Evolutionary conservation across 129 eudicot species (phyloP), one percentile per base, ranked within the genome.

Genomic region (Saussurea involucrata): DNA sequence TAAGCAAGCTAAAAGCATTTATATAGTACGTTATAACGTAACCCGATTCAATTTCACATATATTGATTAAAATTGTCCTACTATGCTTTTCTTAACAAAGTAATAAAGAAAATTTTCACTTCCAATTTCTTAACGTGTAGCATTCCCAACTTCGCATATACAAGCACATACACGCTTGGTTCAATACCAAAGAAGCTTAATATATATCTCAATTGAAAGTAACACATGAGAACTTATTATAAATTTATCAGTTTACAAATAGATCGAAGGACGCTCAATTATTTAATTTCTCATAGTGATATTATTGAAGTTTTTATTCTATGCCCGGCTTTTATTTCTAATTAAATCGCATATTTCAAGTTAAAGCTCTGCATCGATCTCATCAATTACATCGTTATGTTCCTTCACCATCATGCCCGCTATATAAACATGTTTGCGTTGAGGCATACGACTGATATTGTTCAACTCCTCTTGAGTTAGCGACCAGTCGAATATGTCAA

Each of bases 401-500:
- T 42, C 79, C 11, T 21, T 83, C 80, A 74, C 78, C 74, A 80
- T 34, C 66, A 72, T n/a, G 29, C 82, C 71, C 44, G 6, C 10
- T 17, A 80, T 34, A 66, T 36, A 32, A 75, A 68, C n/a, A 8
- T 80, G 85, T 81, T 88, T 88, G 22, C 78, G 70, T 49, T 88
- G 90, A 0, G 88, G 86, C 32, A 88, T 44, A 71, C 69, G 68
- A 32, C 78, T 68, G 37, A 88, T 88, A 9, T 68, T 81, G 46
- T 78, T 55, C 33, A 73, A 24, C 8, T 88, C 90, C 24, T 83
- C 83, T 21, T 58, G 61, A 4, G 78, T 80, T 37, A 88, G 34
- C 20, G 79, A 68, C 88, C 90, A 85, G 63, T 83, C 90, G 24
- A 85, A 83, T 33, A 88, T 85, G 22, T 78, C 68, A n/a, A 88